Evolutionary conservation across 352 stramenopile species (phyloP), one percentile per base, ranked within the genome.

Genomic region (Peronospora farinosa): DNA sequence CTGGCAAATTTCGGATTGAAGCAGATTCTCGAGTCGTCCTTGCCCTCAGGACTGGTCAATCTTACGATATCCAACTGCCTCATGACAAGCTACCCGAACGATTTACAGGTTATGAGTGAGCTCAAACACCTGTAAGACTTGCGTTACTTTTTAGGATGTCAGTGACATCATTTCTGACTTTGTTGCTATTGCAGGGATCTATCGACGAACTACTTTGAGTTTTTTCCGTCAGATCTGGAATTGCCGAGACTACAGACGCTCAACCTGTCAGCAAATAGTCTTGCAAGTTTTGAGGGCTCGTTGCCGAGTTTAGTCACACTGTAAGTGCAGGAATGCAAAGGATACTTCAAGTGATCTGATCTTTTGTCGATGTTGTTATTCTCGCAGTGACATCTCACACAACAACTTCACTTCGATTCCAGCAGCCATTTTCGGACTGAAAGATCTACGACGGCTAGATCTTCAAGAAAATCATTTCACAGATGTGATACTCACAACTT

Each of bases 21-120:
- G 36, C 58, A 72, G 38, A 68, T 73, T 15, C 52, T 65, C 25
- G 58, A 44, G 39, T 71, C 73, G 1, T 77, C 54, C 11, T 69
- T 51, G 51, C 73, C 74, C 7, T 54, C 64, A 9, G 57, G 27
- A 21, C n/a, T 71, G 13, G 42, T 71, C 5, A 72, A 84, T 27
- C 63, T 87, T 8, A 77, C 69, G n/a, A 51, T 88, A 35, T 57
- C 57, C 16, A 88, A 88, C 47, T 85, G 73, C 44, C 63, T 78
- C 23, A 67, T 84, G 33, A 71, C 57, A 7, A 69, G 60, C 10
- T 71, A 71, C 21, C 76, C 74, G 0, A 65, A 65, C 10, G 76
- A 88, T 51, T 28, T 88, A 7, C 36, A 61, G 11, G 21, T 41
- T 8, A 85, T 88, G 76, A 58, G 52, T 3, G 39, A 51, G 23